Conservation (phyloP, 2,329 filamentous ascomycete species). For the Didymella arachidicola region DNA sequence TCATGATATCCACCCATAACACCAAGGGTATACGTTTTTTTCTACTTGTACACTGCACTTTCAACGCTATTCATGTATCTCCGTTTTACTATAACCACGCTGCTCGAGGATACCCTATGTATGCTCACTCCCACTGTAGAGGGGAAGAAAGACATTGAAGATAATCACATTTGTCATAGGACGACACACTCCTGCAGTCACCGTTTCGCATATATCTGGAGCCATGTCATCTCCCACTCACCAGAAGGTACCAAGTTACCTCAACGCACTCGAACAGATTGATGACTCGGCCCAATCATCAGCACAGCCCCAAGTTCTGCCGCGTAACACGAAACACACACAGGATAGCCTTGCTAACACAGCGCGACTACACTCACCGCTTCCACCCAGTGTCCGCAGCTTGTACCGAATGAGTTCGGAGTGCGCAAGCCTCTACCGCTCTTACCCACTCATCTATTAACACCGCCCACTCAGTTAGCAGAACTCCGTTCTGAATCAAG, state of each 20-base stretch:
- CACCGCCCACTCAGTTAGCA: constrained; percentile 4
- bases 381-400: constrained; percentile 9
- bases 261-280: background rate
- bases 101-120: constrained; percentile 16
- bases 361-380: constrained; percentile 14
- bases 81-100: constrained; percentile 8
- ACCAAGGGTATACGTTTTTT: constrained; percentile 25
- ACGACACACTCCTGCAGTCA: background rate
- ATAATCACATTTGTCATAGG: constrained; percentile 8
- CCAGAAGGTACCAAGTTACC: background rate
- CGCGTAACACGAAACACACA: constrained; percentile 8
- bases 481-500: constrained; percentile 1
- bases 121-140: constrained; percentile 18
- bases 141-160: background rate
- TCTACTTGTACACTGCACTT: constrained; percentile 1
- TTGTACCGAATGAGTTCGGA: constrained; percentile 11
- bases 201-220: background rate
- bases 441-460: constrained; percentile 5
- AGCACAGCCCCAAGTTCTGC: background rate
- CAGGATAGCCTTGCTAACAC: constrained; percentile 19
- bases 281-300: constrained; percentile 2
- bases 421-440: constrained; percentile 9
- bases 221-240: background rate
- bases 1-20: constrained; percentile 30
- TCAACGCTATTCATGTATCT: constrained; percentile 5